These are phyloP conservation scores for Davidsoniella australis DNA, from an alignment of 2,329 filamentous ascomycete genomes.

Conservation along the genomic window DNA sequence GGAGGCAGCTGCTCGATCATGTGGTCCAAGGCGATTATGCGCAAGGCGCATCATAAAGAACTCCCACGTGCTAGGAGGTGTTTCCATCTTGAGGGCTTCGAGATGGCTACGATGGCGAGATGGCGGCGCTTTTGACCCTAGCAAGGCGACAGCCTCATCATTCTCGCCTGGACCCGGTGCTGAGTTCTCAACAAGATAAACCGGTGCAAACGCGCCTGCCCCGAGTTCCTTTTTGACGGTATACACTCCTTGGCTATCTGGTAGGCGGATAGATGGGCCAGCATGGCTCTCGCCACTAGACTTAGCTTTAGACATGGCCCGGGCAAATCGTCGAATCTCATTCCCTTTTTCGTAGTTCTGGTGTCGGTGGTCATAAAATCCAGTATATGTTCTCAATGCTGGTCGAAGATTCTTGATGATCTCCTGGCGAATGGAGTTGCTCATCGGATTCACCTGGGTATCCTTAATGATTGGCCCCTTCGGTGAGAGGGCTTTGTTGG, in stretches of 20 bases:
- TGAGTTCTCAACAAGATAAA: constrained; percentile 77
- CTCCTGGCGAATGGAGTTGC: constrained; percentile 52
- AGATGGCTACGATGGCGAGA: constrained; percentile 39
- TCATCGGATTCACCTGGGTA: constrained; percentile 72
- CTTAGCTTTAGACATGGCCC: constrained; percentile 42
- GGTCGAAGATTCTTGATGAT: constrained; percentile 64
- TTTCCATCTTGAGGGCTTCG: constrained; percentile 90
- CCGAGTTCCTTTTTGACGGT: constrained; percentile 72
- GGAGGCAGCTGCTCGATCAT: constrained; percentile 55
- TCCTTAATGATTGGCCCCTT: constrained; percentile 69
- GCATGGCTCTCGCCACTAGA: constrained; percentile 43
- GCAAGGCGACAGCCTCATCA: constrained; percentile 27
- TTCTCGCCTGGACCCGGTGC: constrained; percentile 29
- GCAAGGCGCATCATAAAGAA: constrained; percentile 87
- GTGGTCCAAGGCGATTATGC: constrained; percentile 56
- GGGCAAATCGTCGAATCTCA: constrained; percentile 72
- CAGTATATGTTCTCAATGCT: constrained; percentile 54
- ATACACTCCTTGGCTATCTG: constrained; percentile 49
- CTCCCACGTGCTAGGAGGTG: constrained; percentile 78
- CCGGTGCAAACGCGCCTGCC: constrained; percentile 84
- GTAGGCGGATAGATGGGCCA: constrained; percentile 49
- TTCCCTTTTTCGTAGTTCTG: constrained; percentile 46
- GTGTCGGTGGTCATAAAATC: constrained; percentile 58
- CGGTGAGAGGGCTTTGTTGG: constrained; percentile 25
- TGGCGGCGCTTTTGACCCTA: constrained; percentile 44